Evolutionary conservation across 1,139 yeast genomes (phyloP).

Genomic region (Hemisphaericaspora xylofermentans): DNA sequence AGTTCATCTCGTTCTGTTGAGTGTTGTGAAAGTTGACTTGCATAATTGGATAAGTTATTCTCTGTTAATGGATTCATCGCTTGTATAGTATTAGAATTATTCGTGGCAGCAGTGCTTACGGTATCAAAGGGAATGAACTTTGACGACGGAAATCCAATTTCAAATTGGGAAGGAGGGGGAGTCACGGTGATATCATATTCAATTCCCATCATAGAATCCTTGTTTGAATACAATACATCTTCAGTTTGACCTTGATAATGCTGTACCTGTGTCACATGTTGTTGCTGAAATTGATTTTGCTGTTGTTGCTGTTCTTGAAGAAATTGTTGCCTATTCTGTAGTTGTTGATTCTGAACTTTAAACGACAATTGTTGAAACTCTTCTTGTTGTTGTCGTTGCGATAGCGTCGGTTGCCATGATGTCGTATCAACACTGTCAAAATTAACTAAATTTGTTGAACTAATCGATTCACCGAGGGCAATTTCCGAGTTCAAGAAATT

Average conservation of each 20-base stretch:
- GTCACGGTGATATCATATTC: conserved; percentile 15
- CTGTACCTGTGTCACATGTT: conserved; percentile 1
- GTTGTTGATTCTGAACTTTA: conserved; percentile 2
- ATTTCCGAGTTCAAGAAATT: conserved; percentile 25
- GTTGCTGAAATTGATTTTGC: conserved; percentile 5
- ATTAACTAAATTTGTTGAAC: conserved; percentile 34
- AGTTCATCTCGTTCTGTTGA: conserved; percentile 16
- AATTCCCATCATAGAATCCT: conserved; percentile 9
- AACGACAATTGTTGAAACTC: conserved; percentile 5
- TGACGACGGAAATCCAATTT: background rate
- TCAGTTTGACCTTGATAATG: conserved; percentile 4
- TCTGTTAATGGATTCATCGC: conserved; percentile 27
- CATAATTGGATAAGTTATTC: conserved; percentile 21
- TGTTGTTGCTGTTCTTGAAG: conserved; percentile 3
- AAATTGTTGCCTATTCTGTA: conserved; percentile 2
- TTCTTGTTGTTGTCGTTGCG: conserved; percentile 5
- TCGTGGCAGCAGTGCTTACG: conserved; percentile 10
- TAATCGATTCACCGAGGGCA: conserved; percentile 42
- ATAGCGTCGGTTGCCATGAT: conserved; percentile 5
- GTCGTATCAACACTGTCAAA: conserved; percentile 11
- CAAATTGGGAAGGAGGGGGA: conserved; percentile 14
- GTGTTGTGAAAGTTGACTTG: conserved; percentile 13
- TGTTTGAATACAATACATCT: conserved; percentile 6
- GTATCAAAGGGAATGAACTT: conserved; percentile 13
- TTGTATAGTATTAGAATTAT: conserved; percentile 6